These are phyloP conservation scores for Magnolia kwangsiensis DNA, from an alignment of 164 flowering plant species.

Conservation along the genomic window DNA sequence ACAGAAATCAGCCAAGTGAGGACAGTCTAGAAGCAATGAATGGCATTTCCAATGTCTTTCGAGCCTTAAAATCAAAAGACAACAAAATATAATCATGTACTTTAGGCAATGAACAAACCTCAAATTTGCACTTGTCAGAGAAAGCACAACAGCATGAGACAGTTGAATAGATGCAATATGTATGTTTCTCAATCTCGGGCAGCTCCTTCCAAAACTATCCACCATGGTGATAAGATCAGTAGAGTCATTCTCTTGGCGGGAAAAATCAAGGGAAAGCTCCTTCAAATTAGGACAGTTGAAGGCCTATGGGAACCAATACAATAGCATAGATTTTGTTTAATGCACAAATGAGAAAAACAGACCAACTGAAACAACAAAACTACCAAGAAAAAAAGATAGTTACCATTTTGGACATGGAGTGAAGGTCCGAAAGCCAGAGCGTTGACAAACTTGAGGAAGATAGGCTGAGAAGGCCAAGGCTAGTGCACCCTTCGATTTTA, in stretches of 20 bases:
- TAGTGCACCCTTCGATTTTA: slow-evolving; percentile 88
- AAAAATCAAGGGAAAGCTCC: slow-evolving; percentile 82
- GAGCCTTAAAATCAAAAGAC: no score
- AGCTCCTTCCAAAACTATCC: slow-evolving; percentile 71
- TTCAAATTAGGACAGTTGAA: slow-evolving; percentile 79
- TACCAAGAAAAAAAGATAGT: not conserved
- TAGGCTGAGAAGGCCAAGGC: slow-evolving; percentile 59
- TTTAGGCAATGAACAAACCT: slow-evolving; percentile 44
- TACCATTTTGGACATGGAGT: slow-evolving; percentile 82
- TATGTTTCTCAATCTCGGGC: slow-evolving; percentile 72
- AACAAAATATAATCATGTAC: no score
- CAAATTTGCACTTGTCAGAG: slow-evolving; percentile 78
- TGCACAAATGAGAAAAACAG: not conserved
- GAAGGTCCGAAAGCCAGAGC: slow-evolving; percentile 88
- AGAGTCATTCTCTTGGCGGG: slow-evolving; percentile 66
- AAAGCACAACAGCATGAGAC: slow-evolving; percentile 75
- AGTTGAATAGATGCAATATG: slow-evolving; percentile 79
- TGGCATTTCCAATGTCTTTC: no score
- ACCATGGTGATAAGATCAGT: slow-evolving; percentile 68
- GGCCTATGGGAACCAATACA: slow-evolving; percentile 37
- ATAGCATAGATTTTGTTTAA: not conserved
- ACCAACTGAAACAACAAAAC: not conserved
- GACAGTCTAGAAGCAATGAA: no score
- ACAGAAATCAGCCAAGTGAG: no score
- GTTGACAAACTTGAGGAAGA: slow-evolving; percentile 74